phyloP scores from a whole-genome alignment of 2,329 filamentous ascomycete species.

The Thielaviopsis punctulata region DNA sequence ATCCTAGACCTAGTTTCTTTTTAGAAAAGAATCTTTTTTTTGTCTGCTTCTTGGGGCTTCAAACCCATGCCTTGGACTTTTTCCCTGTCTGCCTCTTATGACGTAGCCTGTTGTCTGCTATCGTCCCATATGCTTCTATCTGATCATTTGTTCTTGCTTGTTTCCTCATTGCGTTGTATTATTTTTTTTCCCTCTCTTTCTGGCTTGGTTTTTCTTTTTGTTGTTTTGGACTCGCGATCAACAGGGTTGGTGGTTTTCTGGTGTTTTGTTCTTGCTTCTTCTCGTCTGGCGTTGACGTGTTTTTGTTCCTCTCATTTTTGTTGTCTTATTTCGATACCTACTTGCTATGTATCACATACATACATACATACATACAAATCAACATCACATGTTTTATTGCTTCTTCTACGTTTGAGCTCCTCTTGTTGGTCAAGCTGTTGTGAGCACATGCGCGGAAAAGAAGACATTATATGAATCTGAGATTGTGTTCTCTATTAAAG shows the following conservation, averaged over 20 bases:
- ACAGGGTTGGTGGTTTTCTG: no score
- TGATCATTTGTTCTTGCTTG: slow-evolving; percentile 6
- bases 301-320: not conserved
- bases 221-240: no score
- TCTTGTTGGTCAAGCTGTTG: not conserved
- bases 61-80: no score
- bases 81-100: no score
- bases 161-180: not conserved
- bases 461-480: not conserved
- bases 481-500: not conserved
- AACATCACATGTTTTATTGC: not conserved
- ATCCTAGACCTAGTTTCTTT: not conserved
- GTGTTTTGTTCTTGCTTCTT: not conserved
- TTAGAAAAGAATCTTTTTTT: not conserved
- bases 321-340: not conserved
- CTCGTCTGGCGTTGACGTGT: not conserved
- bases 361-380: no score
- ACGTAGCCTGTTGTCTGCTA: not conserved
- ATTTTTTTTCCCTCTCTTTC: not conserved
- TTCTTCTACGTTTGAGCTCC: not conserved
- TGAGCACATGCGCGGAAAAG: no score
- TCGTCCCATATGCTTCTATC: not conserved
- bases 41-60: not conserved
- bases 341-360: no score
- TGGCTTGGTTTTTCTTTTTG: not conserved